These are phyloP conservation scores for Debaryomyces coudertii DNA, from an alignment of 1,139 yeast genomes.

Conservation along the genomic window DNA sequence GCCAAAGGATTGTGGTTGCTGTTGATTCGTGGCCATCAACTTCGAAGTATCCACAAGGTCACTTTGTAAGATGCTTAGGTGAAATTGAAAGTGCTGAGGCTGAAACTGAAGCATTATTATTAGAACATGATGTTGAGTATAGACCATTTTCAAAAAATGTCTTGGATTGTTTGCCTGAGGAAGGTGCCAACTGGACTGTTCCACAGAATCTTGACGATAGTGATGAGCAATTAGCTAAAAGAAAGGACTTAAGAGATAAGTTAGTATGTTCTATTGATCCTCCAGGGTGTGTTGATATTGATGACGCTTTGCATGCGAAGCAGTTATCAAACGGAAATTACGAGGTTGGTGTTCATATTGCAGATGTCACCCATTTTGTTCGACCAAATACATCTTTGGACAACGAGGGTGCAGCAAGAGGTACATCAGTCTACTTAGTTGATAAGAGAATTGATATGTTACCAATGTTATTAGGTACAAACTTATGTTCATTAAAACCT, in stretches of 20 bases:
- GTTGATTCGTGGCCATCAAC: conserved; percentile 90
- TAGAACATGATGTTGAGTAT: conserved; percentile 96
- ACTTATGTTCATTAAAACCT: conserved; percentile 92
- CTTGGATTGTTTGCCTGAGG: conserved; percentile 86
- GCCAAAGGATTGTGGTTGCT: conserved; percentile 88
- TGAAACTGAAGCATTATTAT: conserved; percentile 90
- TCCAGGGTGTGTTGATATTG: conserved; percentile 97
- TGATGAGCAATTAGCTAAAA: conserved; percentile 62
- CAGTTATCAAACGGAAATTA: conserved; percentile 86
- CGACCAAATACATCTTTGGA: conserved; percentile 91
- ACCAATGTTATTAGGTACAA: conserved; percentile 94
- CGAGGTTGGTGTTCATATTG: conserved; percentile 98
- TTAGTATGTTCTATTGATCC: conserved; percentile 97
- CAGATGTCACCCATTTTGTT: conserved; percentile 97
- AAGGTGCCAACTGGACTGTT: conserved; percentile 92
- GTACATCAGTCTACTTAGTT: conserved; percentile 96
- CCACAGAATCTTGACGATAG: conserved; percentile 64
- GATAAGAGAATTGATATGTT: conserved; percentile 99
- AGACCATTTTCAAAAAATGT: conserved; percentile 95
- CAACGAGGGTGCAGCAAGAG: conserved; percentile 95
- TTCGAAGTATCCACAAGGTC: conserved; percentile 91
- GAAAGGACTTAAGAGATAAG: conserved; percentile 85
- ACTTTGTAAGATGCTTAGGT: conserved; percentile 87
- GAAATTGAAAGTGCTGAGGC: conserved; percentile 91
- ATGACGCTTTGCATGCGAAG: conserved; percentile 94